Percentiles rank a stretch among this genome's conserved stretches.
These are phyloP conservation scores for Phytophthora cactorum DNA, from an alignment of 352 stramenopile genomes.

Conservation along the genomic window DNA sequence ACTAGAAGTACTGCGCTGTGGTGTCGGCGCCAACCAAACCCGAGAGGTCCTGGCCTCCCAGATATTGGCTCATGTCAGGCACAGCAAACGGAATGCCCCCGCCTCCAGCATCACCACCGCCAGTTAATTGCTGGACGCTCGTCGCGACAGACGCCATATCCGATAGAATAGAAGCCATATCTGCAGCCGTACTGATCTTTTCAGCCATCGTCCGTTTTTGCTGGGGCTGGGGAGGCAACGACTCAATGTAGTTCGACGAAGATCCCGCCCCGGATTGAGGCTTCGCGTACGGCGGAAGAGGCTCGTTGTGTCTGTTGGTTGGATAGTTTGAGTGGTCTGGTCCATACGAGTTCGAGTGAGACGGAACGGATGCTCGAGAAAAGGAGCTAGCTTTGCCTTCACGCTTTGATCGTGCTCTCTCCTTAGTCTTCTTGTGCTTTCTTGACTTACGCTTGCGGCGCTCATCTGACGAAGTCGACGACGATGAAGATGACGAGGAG, in stretches of 20 bases:
- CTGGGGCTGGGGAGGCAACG: conserved; percentile 22
- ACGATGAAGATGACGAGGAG: conserved; percentile 25
- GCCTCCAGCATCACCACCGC: conserved; percentile 17
- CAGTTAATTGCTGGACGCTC: conserved; percentile 30
- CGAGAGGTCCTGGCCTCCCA: conserved; percentile 25
- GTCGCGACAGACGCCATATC: conserved; percentile 32
- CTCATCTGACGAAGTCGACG: conserved; percentile 41
- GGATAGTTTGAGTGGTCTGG: conserved; percentile 24
- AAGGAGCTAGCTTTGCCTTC: conserved; percentile 18
- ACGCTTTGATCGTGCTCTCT: conserved; percentile 25
- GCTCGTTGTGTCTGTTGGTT: conserved; percentile 12
- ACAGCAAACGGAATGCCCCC: conserved; percentile 23
- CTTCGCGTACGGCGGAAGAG: conserved; percentile 13
- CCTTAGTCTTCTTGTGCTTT: conserved; percentile 41
- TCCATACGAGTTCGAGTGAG: conserved; percentile 30
- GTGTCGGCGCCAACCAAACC: conserved; percentile 3
- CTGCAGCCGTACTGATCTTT: conserved; percentile 30
- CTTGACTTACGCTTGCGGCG: conserved; percentile 34
- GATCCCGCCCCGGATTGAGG: conserved; percentile 3
- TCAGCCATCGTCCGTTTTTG: conserved; percentile 30
- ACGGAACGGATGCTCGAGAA: neutral
- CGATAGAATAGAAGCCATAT: conserved; percentile 33
- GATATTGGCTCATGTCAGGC: conserved; percentile 24
- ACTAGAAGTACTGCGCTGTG: conserved; percentile 21
- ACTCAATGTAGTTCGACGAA: conserved; percentile 20